Evolutionary conservation across 2,329 filamentous ascomycete genomes (phyloP).

Genomic region (Penicillium hesseltinei): DNA sequence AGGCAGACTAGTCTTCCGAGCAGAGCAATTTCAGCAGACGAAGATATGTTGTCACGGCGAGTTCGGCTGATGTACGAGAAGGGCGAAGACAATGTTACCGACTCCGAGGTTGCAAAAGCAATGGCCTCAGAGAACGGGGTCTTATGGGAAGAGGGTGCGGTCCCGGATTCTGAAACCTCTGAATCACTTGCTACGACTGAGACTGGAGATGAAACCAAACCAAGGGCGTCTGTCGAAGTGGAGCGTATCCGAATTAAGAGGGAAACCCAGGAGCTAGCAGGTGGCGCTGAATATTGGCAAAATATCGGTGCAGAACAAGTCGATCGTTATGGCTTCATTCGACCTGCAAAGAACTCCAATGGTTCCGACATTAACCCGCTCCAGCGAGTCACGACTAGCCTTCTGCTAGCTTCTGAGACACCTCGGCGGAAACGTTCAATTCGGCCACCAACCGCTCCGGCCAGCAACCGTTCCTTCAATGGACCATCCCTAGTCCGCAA

Average conservation of each 20-base stretch:
- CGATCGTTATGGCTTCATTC: conserved; percentile 65
- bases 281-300: conserved; percentile 65
- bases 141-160: conserved; percentile 40
- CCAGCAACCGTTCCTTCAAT: conserved; percentile 45
- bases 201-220: conserved; percentile 30
- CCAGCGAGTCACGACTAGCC: conserved; percentile 59
- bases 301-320: conserved; percentile 59
- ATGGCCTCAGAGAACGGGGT: conserved; percentile 40
- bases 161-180: conserved; percentile 30
- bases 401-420: conserved; percentile 56
- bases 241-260: conserved; percentile 43
- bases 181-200: conserved; percentile 22
- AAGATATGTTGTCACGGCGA: conserved; percentile 61
- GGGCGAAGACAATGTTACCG: conserved; percentile 55
- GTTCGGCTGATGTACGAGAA: conserved; percentile 64
- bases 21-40: conserved; percentile 61
- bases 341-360: conserved; percentile 29
- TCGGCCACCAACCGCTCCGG: conserved; percentile 50
- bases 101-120: conserved; percentile 40
- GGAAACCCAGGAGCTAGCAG: conserved; percentile 58
- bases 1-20: conserved; percentile 39
- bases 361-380: conserved; percentile 43
- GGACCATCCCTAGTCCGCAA: conserved; percentile 41
- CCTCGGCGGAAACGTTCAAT: conserved; percentile 55
- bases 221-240: conserved; percentile 28